Percentiles rank a stretch among this genome's conserved stretches.
Evolutionary conservation across 495 filamentous ascomycete species (phyloP).

Genomic region (Neurospora sp.): DNA sequence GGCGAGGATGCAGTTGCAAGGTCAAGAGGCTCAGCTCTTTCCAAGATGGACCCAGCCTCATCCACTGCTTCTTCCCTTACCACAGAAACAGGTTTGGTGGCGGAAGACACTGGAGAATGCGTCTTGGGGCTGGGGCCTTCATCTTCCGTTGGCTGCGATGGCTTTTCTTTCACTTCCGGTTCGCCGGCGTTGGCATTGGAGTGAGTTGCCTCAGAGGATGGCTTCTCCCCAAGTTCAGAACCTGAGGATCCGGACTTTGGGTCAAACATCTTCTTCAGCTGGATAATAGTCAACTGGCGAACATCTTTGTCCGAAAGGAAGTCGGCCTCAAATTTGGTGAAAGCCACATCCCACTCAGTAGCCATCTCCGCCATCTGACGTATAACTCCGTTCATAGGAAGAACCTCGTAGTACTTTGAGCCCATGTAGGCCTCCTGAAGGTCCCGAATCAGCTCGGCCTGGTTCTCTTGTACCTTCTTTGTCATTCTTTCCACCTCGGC

Average conservation of each 20-base stretch:
- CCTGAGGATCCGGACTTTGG: slow-evolving; percentile 1
- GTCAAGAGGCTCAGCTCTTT: slow-evolving; percentile 60
- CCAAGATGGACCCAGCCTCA: slow-evolving; percentile 20
- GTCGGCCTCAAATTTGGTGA: slow-evolving; percentile 80
- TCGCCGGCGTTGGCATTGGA: slow-evolving; percentile 1
- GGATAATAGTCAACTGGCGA: slow-evolving; percentile 75
- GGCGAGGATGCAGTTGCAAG: slow-evolving; percentile 47
- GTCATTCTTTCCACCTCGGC: slow-evolving; percentile 66
- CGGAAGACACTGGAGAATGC: slow-evolving; percentile 17
- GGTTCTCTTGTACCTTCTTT: slow-evolving; percentile 71
- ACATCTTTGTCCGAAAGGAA: slow-evolving; percentile 99
- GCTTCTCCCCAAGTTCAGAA: slow-evolving; percentile 21
- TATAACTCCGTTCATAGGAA: slow-evolving; percentile 80
- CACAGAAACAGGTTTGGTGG: slow-evolving; percentile 5
- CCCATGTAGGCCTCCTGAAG: slow-evolving; percentile 84
- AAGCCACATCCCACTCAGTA: slow-evolving; percentile 83
- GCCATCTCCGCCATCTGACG: slow-evolving; percentile 87
- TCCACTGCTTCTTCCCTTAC: slow-evolving; percentile 7
- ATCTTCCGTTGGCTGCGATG: neutral
- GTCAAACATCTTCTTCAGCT: slow-evolving; percentile 87
- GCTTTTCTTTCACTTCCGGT: neutral
- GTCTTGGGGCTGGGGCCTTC: neutral
- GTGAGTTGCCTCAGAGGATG: slow-evolving; percentile 8
- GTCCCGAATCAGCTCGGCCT: slow-evolving; percentile 56
- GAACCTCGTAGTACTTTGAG: slow-evolving; percentile 92